Evolutionary conservation across 805 yeast genomes (phyloP).

Genomic region (Kluyveromyces nonfermentans): DNA sequence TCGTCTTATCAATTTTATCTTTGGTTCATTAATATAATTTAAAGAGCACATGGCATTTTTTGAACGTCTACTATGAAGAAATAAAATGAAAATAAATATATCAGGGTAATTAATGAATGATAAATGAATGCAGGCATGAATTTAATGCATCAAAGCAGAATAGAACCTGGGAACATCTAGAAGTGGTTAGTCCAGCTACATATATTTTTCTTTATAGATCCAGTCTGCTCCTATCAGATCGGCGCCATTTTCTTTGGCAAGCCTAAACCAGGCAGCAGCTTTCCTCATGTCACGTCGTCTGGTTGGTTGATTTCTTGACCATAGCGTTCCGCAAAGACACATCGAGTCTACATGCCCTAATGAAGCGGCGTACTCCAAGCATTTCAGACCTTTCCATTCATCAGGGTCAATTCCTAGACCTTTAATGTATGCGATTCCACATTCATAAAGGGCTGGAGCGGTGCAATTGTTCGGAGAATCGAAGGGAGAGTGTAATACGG

Average conservation of each 20-base stretch:
- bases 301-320: conserved; percentile 44
- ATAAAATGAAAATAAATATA: no score
- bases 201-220: conserved; percentile 65
- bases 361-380: conserved; percentile 55
- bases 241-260: conserved; percentile 54
- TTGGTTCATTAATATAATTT: no score
- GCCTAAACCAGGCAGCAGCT: conserved; percentile 64
- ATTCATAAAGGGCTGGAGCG: conserved; percentile 48
- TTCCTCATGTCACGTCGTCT: conserved; percentile 48
- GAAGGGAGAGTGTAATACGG: conserved; percentile 32
- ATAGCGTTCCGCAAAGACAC: conserved; percentile 59
- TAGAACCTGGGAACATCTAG: background rate
- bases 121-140: background rate
- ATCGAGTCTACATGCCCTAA: conserved; percentile 62
- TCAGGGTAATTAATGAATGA: conserved; percentile 3
- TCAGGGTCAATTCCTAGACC: conserved; percentile 48
- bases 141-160: background rate
- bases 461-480: background rate
- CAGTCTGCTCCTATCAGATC: conserved; percentile 60
- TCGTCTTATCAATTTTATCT: no score
- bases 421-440: conserved; percentile 46
- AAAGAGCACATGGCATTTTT: background rate
- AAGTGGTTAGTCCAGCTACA: conserved; percentile 13
- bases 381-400: conserved; percentile 47
- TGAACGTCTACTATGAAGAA: background rate